Evolutionary conservation across 164 flowering plant species (phyloP), one percentile per base, ranked within the genome.

Genomic region (Stephania japonica): DNA sequence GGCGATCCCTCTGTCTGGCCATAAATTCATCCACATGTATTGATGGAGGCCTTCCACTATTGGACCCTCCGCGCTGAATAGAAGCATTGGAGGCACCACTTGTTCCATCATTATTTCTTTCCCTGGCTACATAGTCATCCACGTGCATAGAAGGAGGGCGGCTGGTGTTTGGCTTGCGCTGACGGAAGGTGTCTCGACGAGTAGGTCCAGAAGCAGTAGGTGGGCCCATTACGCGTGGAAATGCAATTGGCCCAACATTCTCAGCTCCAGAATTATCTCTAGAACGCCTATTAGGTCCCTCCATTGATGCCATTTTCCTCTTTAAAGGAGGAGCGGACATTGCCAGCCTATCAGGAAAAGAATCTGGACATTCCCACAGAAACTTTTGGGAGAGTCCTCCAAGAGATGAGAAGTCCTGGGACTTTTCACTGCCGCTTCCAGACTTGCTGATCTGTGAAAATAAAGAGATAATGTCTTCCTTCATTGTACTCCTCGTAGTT

Each of bases 61-160:
- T 72, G 50, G 96, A 84, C 70, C 96, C 97, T 32, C 86, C 81
- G 43, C 97, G 89, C 75, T 87, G 97, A 43, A 88, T 74, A 42
- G 92, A 83, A 42, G 70, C 68, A 79, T 89, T 90, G 72, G 97
- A 83, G 81, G 82, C 84, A 69, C 78, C 73, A 79, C 74, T 80
- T 23, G 70, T 80, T 73, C 87, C 86, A 79, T 92, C 99, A 69
- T 83, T 87, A 84, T 83, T 92, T 82, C 99, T 87, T 80, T 96
- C 98, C 77, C 98, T 84, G 7, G 99, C 99, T 85, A 92, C 97
- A 85, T 96, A 96, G 75, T 96, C 99, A 87, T 96, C 99, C 78
- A 96, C 99, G 76, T 96, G 99, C 99, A 93, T 92, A 43, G 99
- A 96, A 43, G 99, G 98, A 16, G 99, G 98, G 80, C 99, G 85